These are phyloP conservation scores for Plantago coronopus DNA, from an alignment of 305 asterid species.

Conservation along the genomic window DNA sequence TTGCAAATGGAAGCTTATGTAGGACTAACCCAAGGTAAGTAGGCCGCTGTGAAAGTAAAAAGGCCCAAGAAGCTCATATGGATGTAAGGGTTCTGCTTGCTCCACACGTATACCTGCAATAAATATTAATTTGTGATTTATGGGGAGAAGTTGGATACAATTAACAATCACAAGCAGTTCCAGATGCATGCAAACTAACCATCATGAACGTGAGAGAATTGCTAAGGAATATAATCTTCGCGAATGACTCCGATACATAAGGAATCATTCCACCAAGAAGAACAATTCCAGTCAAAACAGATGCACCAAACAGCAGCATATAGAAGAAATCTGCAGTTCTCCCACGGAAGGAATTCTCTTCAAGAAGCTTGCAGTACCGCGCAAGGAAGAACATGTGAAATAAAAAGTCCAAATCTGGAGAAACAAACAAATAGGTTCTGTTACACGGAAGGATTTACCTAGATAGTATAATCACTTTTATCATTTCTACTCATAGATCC, in stretches of 20 bases:
- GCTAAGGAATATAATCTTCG: constrained; percentile 94
- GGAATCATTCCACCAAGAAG: constrained; percentile 74
- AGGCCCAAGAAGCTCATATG: constrained; percentile 99
- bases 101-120: constrained; percentile 92
- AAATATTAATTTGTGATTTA: constrained; percentile 11
- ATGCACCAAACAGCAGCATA: constrained; percentile 92
- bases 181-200: constrained; percentile 48
- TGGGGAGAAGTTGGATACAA: constrained; percentile 11
- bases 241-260: constrained; percentile 86
- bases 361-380: constrained; percentile 98
- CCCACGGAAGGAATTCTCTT: constrained; percentile 94
- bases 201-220: constrained; percentile 97
- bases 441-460: too few relatives aligned
- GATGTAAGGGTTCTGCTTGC: constrained; percentile 96
- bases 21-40: constrained; percentile 97
- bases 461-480: too few relatives aligned
- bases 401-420: constrained; percentile 91
- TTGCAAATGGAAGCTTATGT: constrained; percentile 19
- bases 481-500: too few relatives aligned
- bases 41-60: constrained; percentile 96
- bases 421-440: constrained; percentile 15
- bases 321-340: constrained; percentile 97
- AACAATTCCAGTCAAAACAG: constrained; percentile 73
- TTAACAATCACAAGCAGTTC: background rate
- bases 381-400: constrained; percentile 99